Base-by-base conservation (phyloP, 306 rosid genomes). In the Abrus pulchellus region DNA sequence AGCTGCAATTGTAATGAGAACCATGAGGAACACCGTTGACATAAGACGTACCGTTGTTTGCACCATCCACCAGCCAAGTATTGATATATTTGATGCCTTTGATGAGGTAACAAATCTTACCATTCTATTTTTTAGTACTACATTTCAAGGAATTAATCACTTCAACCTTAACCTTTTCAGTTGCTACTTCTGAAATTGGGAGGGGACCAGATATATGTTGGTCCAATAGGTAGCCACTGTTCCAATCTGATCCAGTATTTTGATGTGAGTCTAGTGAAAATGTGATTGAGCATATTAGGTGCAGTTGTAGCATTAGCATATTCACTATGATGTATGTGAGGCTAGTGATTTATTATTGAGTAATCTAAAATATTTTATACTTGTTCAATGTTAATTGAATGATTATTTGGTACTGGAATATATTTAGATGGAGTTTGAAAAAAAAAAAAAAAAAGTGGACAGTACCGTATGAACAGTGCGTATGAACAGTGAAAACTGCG, bases 171-270 rank as follows among this genome's bases (percentile, higher is more conserved):
- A 80, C 5, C 9, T 43, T 78, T 82, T 64, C 87, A 93, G 98
- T 87, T 93, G 34, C 83, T 93, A 34, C 92, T 93, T 45, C 78
- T 93, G 82, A 91, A 87, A 86, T 53, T 77, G 67, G 20, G 20
- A 20, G 20, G 20, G 20, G 20, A 20, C 20, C 20, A 20, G 20
- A 20, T 20, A 20, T 20, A 87, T 49, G 87, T 83, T 0, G 92
- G 97, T 80, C 90, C 92, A 62, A 59, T 91, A 79, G 98, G 98
- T 32, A 83, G 57, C 86, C 88, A 86, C 55, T 80, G 85, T 66
- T 85, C 82, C 59, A 55, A 78, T 20, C 71, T 91, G 81, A 89
- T 90, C 47, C 64, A 86, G 30, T 92, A 91, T 82, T 91, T 93
- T 62, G 93, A 93, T 93, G 98, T 93, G 74, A 77, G 36, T 45